Evolutionary conservation across 2,329 filamentous ascomycete species (phyloP).

Genomic region (Venturia asperata): DNA sequence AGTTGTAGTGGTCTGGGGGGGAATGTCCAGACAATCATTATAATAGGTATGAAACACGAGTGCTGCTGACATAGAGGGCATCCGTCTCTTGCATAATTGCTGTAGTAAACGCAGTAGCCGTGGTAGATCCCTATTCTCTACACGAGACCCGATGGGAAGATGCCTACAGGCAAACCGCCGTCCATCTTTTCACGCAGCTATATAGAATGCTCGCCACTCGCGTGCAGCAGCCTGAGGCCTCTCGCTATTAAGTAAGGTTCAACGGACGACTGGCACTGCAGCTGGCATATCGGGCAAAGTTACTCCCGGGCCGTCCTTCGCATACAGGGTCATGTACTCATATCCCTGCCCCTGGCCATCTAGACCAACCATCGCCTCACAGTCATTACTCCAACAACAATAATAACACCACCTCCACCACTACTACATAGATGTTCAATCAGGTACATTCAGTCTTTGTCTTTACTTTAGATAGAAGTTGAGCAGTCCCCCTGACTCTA

Average conservation of each 20-base stretch:
- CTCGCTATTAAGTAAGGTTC: no score
- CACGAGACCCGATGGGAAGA: not conserved
- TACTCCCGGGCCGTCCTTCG: no score
- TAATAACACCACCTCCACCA: not conserved
- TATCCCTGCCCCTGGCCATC: no score
- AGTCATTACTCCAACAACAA: not conserved
- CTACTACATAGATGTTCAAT: not conserved
- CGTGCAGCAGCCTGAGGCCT: no score
- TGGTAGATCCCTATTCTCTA: not conserved
- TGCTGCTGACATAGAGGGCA: not conserved
- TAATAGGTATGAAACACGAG: not conserved
- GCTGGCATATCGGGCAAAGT: no score
- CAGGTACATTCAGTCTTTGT: no score
- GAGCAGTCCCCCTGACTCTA: not conserved
- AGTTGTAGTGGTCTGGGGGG: not conserved
- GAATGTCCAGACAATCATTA: not conserved
- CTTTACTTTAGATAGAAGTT: no score
- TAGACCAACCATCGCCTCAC: not conserved
- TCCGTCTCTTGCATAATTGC: no score
- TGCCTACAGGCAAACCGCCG: no score
- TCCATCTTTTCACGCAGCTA: not conserved
- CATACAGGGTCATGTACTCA: no score
- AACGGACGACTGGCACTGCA: no score
- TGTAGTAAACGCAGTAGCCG: no score
- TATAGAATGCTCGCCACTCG: not conserved